Conservation (phyloP, 306 rosid species). For the Begonia peltatifolia region DNA sequence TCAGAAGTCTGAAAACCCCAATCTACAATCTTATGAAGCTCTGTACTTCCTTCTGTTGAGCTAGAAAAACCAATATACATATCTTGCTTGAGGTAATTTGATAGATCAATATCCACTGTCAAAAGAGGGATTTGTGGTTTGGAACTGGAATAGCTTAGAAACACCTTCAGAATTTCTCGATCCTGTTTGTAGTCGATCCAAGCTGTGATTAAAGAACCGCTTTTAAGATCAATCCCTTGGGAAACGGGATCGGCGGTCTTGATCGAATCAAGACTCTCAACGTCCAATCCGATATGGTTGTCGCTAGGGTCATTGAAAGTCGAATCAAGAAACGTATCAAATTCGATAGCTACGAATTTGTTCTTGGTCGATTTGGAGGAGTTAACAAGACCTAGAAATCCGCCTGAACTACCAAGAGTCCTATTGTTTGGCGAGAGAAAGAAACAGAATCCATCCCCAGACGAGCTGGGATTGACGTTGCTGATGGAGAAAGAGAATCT, state of each 20-base stretch:
- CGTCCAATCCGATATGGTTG: constrained; percentile 49
- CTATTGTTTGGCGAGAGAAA: constrained; percentile 36
- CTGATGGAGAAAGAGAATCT: constrained; percentile 40
- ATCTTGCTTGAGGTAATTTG: constrained; percentile 18
- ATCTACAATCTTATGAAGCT: constrained; percentile 34
- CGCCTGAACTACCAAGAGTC: constrained; percentile 31
- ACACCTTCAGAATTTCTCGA: constrained; percentile 22
- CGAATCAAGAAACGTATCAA: constrained; percentile 38
- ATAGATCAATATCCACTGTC: constrained; percentile 32
- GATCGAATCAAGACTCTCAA: constrained; percentile 32
- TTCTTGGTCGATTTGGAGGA: constrained; percentile 22
- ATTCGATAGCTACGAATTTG: constrained; percentile 43
- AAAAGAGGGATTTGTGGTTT: constrained; percentile 38
- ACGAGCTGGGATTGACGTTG: constrained; percentile 38
- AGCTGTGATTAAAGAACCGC: constrained; percentile 35
- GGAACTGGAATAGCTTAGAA: constrained; percentile 28
- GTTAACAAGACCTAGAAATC: constrained; percentile 28
- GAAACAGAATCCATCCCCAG: constrained; percentile 51
- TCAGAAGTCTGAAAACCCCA: constrained; percentile 57
- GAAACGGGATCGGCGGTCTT: constrained; percentile 28
- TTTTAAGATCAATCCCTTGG: constrained; percentile 46
- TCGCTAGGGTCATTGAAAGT: constrained; percentile 35
- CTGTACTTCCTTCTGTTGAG: constrained; percentile 62
- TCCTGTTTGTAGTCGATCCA: constrained; percentile 67
- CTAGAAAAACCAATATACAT: constrained; percentile 52